Evolutionary conservation across 805 yeast species (phyloP), one percentile per base, ranked within the genome.

Genomic region (Candida anglica): DNA sequence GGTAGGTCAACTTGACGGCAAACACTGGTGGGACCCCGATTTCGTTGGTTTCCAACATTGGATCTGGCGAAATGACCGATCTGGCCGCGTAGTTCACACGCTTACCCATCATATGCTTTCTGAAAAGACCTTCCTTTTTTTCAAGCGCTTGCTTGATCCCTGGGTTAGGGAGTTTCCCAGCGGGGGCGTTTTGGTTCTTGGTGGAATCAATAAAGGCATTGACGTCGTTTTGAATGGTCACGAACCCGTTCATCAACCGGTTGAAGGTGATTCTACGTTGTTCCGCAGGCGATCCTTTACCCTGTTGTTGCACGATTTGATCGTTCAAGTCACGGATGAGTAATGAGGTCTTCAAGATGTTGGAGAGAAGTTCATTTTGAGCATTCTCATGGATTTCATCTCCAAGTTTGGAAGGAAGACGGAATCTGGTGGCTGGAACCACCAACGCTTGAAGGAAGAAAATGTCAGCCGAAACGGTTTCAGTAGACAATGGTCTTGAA

Each of bases 71-170:
- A 64, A 93, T 93, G 51, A 93, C 99, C 7, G 98, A 91, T 66
- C 99, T 87, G 33, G 98, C 98, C 34, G 98, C 96, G 54, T 86
- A 91, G 60, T 93, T 94, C 40, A 93, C 99, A 71, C 99, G 88
- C 73, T 93, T 93, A 58, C 99, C 99, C 99, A 93, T 93, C 98
- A 93, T 93, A 56, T 93, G 96, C 59, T 91, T 93, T 71, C 99
- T 79, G 73, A 93, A 93, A 44, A 91, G 71, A 58, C 99, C 99
- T 65, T 93, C 99, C 60, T 93, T 93, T 79, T 93, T 91, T 63
- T 93, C 99, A 53, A 93, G 71, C 8, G 96, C 95, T 70, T 93
- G 98, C 59, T 93, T 93, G 52, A 93, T 79, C 69, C 99, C 99
- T 2, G 99, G 99, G 25, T 77, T 75, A 17, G 96, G 89, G 32